Conservation (phyloP, 257 asterid genomes). For the Ligustrum vulgare region DNA sequence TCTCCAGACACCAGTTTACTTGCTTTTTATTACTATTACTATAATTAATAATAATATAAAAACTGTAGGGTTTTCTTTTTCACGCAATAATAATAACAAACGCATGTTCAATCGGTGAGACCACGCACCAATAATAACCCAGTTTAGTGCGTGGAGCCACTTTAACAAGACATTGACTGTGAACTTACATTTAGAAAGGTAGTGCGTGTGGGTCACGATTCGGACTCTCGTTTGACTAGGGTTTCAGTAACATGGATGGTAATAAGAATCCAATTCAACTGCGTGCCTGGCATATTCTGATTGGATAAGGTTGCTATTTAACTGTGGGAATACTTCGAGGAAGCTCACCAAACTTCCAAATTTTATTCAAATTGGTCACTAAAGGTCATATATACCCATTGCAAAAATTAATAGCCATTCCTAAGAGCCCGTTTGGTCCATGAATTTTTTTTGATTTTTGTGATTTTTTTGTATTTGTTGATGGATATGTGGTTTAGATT, state of each 20-base stretch:
- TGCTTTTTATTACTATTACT: conserved; percentile 43
- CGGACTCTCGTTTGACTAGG: conserved; percentile 43
- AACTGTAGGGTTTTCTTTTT: conserved; percentile 44
- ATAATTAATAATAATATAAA: too few species aligned
- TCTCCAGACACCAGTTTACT: conserved; percentile 36
- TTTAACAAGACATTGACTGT: conserved; percentile 29
- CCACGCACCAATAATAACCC: conserved; percentile 37
- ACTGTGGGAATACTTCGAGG: not conserved
- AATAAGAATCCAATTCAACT: conserved; percentile 40
- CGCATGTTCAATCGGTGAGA: fast-evolving
- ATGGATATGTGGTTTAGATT: too few species aligned
- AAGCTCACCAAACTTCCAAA: not conserved
- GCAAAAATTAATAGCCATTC: too few species aligned
- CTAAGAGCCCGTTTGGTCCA: too few species aligned
- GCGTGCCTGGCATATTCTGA: conserved; percentile 33
- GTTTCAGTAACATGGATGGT: conserved; percentile 38
- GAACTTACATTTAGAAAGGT: not conserved
- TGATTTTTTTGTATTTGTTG: too few species aligned
- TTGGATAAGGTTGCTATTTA: conserved; percentile 34
- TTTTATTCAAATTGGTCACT: not conserved
- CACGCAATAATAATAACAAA: conserved; percentile 16
- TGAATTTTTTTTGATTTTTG: too few species aligned
- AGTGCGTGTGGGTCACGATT: conserved; percentile 32
- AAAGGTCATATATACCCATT: not conserved
- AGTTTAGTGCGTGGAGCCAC: conserved; percentile 31